Conservation (phyloP, 2,329 filamentous ascomycete species). For the Dothidotthia symphoricarpi region DNA sequence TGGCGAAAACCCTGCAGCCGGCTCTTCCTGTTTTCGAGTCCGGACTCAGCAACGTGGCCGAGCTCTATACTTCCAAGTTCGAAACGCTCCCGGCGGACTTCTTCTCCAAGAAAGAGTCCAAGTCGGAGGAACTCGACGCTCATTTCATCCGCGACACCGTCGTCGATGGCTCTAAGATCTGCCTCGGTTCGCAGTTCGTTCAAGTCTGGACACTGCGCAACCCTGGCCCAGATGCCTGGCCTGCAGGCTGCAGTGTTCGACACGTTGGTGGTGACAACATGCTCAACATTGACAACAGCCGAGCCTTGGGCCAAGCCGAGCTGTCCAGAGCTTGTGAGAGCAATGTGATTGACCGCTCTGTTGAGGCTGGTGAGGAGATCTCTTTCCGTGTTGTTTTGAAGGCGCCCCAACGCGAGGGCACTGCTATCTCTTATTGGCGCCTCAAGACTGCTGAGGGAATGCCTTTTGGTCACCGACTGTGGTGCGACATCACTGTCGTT, state of each 20-base stretch:
- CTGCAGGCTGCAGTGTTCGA: slow-evolving; percentile 82
- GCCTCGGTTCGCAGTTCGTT: slow-evolving; percentile 71
- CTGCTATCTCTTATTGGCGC: slow-evolving; percentile 94
- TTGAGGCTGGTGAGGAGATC: slow-evolving; percentile 71
- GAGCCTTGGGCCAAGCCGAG: slow-evolving; percentile 73
- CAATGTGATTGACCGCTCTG: slow-evolving; percentile 66
- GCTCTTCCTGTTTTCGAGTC: slow-evolving; percentile 3
- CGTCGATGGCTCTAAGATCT: slow-evolving; percentile 70
- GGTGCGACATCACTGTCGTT: slow-evolving; percentile 82
- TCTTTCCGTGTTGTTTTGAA: slow-evolving; percentile 83
- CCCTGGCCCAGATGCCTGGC: slow-evolving; percentile 76
- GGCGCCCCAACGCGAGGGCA: slow-evolving; percentile 72
- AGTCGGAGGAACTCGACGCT: slow-evolving; percentile 53
- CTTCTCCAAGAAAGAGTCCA: slow-evolving; percentile 5
- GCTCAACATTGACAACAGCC: slow-evolving; percentile 80
- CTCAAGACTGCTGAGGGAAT: slow-evolving; percentile 76
- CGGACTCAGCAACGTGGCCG: not conserved
- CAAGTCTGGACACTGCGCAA: slow-evolving; percentile 94
- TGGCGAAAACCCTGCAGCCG: slow-evolving; percentile 1
- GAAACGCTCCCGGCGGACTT: slow-evolving; percentile 7
- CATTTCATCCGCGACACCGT: slow-evolving; percentile 77
- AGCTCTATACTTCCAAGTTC: slow-evolving; percentile 10
- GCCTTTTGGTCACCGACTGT: slow-evolving; percentile 89
- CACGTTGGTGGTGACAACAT: slow-evolving; percentile 95
- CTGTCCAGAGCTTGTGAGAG: slow-evolving; percentile 79